These are phyloP conservation scores for Geranomyces variabilis DNA, from an alignment of 192 early-diverging fungal species.

Conservation along the genomic window DNA sequence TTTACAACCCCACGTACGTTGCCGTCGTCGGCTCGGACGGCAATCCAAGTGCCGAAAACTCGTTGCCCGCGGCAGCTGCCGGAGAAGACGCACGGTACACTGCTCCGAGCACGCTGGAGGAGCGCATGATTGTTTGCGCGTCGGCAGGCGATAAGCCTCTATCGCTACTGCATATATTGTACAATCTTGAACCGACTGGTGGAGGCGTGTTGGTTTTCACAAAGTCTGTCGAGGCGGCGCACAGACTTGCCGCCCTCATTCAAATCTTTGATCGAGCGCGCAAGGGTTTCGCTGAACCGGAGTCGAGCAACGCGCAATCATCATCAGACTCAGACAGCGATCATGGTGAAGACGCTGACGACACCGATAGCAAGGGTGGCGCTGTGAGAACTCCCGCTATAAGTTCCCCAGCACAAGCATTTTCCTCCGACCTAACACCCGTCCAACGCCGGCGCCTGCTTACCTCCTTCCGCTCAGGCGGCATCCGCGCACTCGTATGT, in stretches of 20 bases:
- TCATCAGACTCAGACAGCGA: slow-evolving; percentile 48
- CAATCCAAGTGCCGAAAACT: slow-evolving; percentile 36
- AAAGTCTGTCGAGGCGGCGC: slow-evolving; percentile 88
- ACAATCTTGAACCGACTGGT: slow-evolving; percentile 55
- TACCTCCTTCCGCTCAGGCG: slow-evolving; percentile 69
- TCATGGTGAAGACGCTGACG: slow-evolving; percentile 43
- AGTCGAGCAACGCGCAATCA: slow-evolving; percentile 29
- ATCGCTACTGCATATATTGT: slow-evolving; percentile 79
- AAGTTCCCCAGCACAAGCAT: slow-evolving; percentile 25
- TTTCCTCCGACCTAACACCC: slow-evolving; percentile 43
- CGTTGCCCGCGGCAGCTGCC: slow-evolving; percentile 35
- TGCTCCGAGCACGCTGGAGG: slow-evolving; percentile 64
- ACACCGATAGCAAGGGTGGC: slow-evolving; percentile 42
- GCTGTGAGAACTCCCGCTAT: not conserved
- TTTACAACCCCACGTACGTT: slow-evolving; percentile 84
- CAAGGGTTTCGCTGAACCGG: not conserved
- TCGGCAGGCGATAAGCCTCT: slow-evolving; percentile 78
- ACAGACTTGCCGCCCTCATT: slow-evolving; percentile 64
- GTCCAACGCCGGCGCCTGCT: slow-evolving; percentile 90
- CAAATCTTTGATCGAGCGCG: slow-evolving; percentile 18
- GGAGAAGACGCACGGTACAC: slow-evolving; percentile 35
- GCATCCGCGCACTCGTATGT: slow-evolving; percentile 77
- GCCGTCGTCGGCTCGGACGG: slow-evolving; percentile 62
- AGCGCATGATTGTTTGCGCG: slow-evolving; percentile 72
- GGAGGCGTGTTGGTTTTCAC: slow-evolving; percentile 76